Percentiles rank a stretch among this genome's conserved stretches.
phyloP scores from a whole-genome alignment of 805 yeast genomes.

The Wickerhamiella sergipiensis region DNA sequence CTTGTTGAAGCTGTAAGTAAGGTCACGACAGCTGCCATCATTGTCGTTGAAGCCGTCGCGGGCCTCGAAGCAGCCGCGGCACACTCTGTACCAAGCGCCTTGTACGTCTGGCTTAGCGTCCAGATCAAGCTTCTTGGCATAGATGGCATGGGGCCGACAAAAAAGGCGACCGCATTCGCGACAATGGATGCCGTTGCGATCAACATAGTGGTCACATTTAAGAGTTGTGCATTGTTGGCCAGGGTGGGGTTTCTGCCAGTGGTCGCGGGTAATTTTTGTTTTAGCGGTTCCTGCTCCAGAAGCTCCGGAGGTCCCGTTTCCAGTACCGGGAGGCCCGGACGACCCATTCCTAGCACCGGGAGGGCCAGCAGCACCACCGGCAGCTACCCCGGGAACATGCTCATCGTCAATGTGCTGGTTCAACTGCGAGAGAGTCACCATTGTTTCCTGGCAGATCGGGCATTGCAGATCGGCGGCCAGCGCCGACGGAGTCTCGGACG shows the following conservation, averaged over 20 bases:
- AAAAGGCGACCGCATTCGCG: slow-evolving; percentile 61
- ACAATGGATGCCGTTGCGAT: slow-evolving; percentile 51
- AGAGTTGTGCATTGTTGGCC: slow-evolving; percentile 30
- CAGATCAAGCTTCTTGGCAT: slow-evolving; percentile 36
- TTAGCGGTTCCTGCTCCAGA: too few relatives aligned
- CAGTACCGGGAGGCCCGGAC: too few relatives aligned
- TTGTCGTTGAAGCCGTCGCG: slow-evolving; percentile 40
- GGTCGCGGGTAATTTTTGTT: slow-evolving; percentile 26
- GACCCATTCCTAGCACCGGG: too few relatives aligned
- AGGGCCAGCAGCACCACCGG: neutral
- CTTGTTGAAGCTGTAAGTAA: slow-evolving; percentile 30
- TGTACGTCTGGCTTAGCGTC: slow-evolving; percentile 31
- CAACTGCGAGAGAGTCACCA: slow-evolving; percentile 38
- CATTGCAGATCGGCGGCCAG: slow-evolving; percentile 26
- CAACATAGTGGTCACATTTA: neutral
- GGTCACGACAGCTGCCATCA: slow-evolving; percentile 33
- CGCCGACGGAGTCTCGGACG: neutral
- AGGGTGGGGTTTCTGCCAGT: slow-evolving; percentile 43
- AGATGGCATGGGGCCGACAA: slow-evolving; percentile 52
- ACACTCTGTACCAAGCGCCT: slow-evolving; percentile 63
- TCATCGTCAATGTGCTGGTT: slow-evolving; percentile 61
- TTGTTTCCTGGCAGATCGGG: slow-evolving; percentile 55
- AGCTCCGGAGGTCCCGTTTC: too few relatives aligned
- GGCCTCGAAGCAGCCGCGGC: slow-evolving; percentile 42
- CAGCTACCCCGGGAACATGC: slow-evolving; percentile 30